Conservation (phyloP, 768 basidiomycete species). For the Agrocybe pediades region DNA sequence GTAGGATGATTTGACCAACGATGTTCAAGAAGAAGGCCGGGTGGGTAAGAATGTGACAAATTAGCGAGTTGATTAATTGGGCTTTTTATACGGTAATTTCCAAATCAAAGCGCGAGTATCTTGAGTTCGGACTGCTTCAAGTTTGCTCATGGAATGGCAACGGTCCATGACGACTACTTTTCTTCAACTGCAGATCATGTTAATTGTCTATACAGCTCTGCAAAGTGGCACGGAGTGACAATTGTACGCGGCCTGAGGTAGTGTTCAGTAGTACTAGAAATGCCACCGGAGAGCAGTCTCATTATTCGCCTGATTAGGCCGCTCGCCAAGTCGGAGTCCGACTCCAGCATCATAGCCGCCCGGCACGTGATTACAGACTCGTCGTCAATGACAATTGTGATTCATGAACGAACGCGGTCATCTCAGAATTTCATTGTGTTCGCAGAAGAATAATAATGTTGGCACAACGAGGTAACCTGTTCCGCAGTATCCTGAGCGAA, state of each 20-base stretch:
- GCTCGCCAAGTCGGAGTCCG: neutral
- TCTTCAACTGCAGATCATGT: too few relatives aligned
- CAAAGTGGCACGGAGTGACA: neutral
- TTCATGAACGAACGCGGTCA: neutral
- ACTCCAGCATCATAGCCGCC: neutral
- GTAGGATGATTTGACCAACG: neutral
- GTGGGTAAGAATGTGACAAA: neutral
- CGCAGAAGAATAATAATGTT: too few relatives aligned
- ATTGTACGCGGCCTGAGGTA: neutral
- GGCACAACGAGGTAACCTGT: constrained; percentile 36
- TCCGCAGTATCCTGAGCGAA: constrained; percentile 57
- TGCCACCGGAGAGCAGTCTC: too few relatives aligned
- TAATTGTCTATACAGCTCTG: too few relatives aligned
- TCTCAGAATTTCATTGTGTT: neutral
- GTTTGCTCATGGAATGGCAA: too few relatives aligned
- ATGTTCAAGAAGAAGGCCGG: neutral
- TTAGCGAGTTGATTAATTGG: neutral
- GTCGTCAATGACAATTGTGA: neutral
- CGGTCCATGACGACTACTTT: too few relatives aligned
- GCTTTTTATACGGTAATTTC: constrained; percentile 1
- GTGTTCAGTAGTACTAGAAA: neutral
- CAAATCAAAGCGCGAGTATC: too few relatives aligned
- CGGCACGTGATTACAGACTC: constrained; percentile 1
- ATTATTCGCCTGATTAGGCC: neutral
- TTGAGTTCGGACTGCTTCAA: too few relatives aligned